phyloP scores from a whole-genome alignment of 1,139 yeast species.

The Yamadazyma trypodendri region DNA sequence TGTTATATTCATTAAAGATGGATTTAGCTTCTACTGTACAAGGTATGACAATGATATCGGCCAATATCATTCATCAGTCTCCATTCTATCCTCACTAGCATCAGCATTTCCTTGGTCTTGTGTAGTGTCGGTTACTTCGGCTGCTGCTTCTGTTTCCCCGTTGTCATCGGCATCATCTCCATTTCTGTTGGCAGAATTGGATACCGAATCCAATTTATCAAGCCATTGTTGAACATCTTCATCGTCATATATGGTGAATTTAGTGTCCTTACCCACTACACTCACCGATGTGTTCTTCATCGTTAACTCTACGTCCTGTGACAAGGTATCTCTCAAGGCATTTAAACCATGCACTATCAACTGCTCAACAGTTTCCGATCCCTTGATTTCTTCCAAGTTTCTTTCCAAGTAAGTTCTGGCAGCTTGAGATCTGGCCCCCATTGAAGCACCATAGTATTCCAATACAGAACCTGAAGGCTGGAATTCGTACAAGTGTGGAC shows the following conservation, averaged over 20 bases:
- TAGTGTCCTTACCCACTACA: constrained; percentile 77
- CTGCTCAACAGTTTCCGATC: constrained; percentile 61
- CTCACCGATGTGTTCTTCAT: constrained; percentile 85
- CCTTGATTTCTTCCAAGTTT: constrained; percentile 65
- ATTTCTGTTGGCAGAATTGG: constrained; percentile 49
- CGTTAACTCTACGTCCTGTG: constrained; percentile 90
- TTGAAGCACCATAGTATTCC: constrained; percentile 91
- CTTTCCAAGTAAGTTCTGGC: constrained; percentile 95
- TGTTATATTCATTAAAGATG: constrained; percentile 5
- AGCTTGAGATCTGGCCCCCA: constrained; percentile 98
- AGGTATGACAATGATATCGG: not conserved
- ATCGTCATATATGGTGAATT: constrained; percentile 79
- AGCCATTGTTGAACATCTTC: constrained; percentile 82
- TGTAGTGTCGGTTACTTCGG: constrained; percentile 20
- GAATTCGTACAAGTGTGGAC: constrained; percentile 92
- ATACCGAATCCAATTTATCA: constrained; percentile 61
- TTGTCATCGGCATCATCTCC: constrained; percentile 39
- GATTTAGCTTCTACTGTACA: constrained; percentile 4
- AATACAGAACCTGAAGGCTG: constrained; percentile 93
- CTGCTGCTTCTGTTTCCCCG: constrained; percentile 16
- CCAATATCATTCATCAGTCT: constrained; percentile 44
- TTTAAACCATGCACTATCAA: constrained; percentile 84
- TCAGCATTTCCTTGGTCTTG: constrained; percentile 9
- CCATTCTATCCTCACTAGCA: constrained; percentile 51
- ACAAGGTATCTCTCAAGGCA: constrained; percentile 89